Conservation (phyloP, 2,329 filamentous ascomycete genomes). For the Annulohypoxylon truncatum region DNA sequence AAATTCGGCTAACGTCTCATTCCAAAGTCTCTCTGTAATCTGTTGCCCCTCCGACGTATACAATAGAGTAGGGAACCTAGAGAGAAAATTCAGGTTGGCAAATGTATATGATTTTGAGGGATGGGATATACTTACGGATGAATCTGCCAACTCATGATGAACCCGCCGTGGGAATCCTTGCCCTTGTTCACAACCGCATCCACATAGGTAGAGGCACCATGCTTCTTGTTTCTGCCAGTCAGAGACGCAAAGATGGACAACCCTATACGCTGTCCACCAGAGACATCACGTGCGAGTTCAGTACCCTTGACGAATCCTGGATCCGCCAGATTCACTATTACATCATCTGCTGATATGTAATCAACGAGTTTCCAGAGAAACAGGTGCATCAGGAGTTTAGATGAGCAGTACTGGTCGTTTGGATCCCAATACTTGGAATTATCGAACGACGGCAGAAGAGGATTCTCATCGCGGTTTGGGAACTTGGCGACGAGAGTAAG, state of each 20-base stretch:
- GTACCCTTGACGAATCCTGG: slow-evolving; percentile 23
- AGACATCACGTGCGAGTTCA: slow-evolving; percentile 1
- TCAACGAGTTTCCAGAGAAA: slow-evolving; percentile 45
- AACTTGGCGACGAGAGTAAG: slow-evolving; percentile 37
- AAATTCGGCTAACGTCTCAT: slow-evolving; percentile 1
- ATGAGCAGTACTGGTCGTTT: slow-evolving; percentile 28
- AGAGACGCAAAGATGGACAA: slow-evolving; percentile 3
- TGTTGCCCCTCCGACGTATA: slow-evolving; percentile 4
- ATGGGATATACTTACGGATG: background rate
- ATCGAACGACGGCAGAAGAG: slow-evolving; percentile 16
- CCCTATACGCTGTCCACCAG: slow-evolving; percentile 1
- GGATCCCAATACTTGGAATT: slow-evolving; percentile 17
- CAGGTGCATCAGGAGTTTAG: slow-evolving; percentile 32
- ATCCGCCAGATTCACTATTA: slow-evolving; percentile 12
- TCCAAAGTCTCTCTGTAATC: slow-evolving; percentile 6
- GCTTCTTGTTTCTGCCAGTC: slow-evolving; percentile 12
- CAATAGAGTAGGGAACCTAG: background rate
- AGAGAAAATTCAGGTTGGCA: background rate
- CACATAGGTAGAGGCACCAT: slow-evolving; percentile 2
- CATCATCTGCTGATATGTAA: slow-evolving; percentile 34
- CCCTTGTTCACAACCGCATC: slow-evolving; percentile 6
- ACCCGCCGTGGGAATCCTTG: slow-evolving; percentile 3
- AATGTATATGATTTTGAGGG: background rate
- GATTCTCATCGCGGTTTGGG: slow-evolving; percentile 4
- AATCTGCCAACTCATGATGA: slow-evolving; percentile 12